Evolutionary conservation across 2,329 filamentous ascomycete genomes (phyloP), one percentile per base, ranked within the genome.

Genomic region (Aquanectria penicillioides): DNA sequence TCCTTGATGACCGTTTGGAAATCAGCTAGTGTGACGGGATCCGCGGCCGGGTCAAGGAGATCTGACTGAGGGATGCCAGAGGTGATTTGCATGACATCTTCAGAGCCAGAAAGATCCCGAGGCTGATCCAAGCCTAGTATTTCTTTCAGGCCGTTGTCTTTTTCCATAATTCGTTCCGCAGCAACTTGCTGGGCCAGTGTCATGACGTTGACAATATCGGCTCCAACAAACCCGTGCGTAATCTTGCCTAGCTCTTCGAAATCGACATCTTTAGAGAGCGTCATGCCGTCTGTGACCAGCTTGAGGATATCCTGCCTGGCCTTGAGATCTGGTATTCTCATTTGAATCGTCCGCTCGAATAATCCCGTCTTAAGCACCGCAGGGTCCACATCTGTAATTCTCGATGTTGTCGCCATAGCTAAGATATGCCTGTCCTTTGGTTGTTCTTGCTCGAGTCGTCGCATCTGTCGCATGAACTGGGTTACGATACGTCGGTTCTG

Each of bases 141-240:
- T n/a, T n/a, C n/a, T n/a, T 49, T 38, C 15, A 47, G 58, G 6
- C 20, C 44, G 31, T 55, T 36, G 4, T 57, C 40, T 6, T 46
- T 18, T 48, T 67, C 68, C 38, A 66, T 67, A 57, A 71, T 69
- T 51, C 73, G 69, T 60, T 79, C 61, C 63, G 77, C 63, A 6
- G 77, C 70, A 13, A 70, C 68, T 38, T 80, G 71, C 18, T 77
- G 74, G 3, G 83, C 84, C 1, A 75, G 66, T 2, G 77, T 78
- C 41, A 85, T 78, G n/a, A 89, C 77, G 58, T 81, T 89, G 62
- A 91, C 87, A 4, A 99, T 79, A 79, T 99, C 95, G 6, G 92
- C 92, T 10, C 94, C 94, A 0, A 99, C 94, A 66, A 95, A 99
- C 2, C 95, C 95, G 6, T 95, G 92, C 0, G 94, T 98, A 67